A percentile compares a stretch with the other conserved stretches of the same genome.
phyloP scores from a whole-genome alignment of 257 asterid genomes.

The Nemophila menziesii region DNA sequence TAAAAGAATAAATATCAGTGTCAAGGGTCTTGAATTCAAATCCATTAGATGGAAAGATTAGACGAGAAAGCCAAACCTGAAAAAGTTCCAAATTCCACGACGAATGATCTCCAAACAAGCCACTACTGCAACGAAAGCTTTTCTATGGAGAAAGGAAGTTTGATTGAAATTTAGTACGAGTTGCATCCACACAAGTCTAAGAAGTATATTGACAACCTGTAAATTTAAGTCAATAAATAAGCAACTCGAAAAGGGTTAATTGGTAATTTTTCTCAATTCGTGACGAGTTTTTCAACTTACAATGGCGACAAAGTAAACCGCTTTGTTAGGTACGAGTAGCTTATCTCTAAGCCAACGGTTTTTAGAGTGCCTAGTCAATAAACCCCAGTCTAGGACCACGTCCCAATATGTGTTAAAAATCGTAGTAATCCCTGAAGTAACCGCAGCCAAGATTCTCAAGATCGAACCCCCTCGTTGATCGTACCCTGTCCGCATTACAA shows the following conservation, averaged over 20 bases:
- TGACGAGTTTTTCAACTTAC: slow-evolving; percentile 25
- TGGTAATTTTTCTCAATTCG: not conserved
- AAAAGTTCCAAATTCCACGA: slow-evolving; percentile 64
- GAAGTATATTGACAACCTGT: slow-evolving; percentile 36
- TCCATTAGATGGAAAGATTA: too few relatives aligned
- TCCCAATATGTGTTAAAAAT: slow-evolving; percentile 61
- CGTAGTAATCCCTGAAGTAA: slow-evolving; percentile 47
- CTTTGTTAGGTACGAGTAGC: slow-evolving; percentile 36
- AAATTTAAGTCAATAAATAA: too few relatives aligned
- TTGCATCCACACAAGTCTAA: slow-evolving; percentile 70
- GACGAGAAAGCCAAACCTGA: slow-evolving; percentile 23
- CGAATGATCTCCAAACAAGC: slow-evolving; percentile 55
- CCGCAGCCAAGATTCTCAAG: slow-evolving; percentile 37
- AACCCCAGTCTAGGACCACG: slow-evolving; percentile 58
- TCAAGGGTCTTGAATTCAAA: not conserved
- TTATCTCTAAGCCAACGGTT: slow-evolving; percentile 54
- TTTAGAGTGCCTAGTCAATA: slow-evolving; percentile 31
- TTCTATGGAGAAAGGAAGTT: slow-evolving; percentile 29
- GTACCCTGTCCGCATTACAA: slow-evolving; percentile 41
- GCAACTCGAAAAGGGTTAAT: too few relatives aligned
- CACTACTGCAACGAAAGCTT: slow-evolving; percentile 28
- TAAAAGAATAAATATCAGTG: not conserved
- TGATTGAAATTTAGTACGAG: slow-evolving; percentile 31
- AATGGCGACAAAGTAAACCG: slow-evolving; percentile 44
- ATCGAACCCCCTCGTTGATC: slow-evolving; percentile 11